Evolutionary conservation across 2,329 filamentous ascomycete species (phyloP).

Genomic region (Penicillium sp.): DNA sequence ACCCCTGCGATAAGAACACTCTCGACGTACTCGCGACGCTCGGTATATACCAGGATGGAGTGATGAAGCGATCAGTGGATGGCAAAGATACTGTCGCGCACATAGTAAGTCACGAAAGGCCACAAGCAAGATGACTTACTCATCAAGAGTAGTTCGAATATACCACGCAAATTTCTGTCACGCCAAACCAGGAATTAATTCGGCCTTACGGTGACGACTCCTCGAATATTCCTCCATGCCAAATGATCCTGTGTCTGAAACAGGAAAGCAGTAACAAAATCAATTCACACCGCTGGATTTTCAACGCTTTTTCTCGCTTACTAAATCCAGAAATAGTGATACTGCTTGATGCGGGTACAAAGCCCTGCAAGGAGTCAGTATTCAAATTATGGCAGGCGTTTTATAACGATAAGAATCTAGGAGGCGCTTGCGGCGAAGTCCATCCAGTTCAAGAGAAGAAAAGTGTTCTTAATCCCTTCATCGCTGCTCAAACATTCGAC

Average conservation of each 20-base stretch:
- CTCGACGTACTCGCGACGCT: conserved; percentile 92
- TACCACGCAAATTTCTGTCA: conserved; percentile 95
- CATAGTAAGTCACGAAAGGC: conserved; percentile 57
- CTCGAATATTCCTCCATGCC: conserved; percentile 86
- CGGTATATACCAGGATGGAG: conserved; percentile 94
- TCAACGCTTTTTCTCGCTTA: conserved; percentile 93
- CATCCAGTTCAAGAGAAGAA: conserved; percentile 91
- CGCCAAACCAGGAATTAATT: conserved; percentile 89
- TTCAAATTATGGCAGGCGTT: conserved; percentile 95
- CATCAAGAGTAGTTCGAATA: conserved; percentile 73
- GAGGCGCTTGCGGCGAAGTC: conserved; percentile 96
- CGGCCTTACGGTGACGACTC: conserved; percentile 81
- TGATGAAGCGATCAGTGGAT: conserved; percentile 96
- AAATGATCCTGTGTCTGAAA: conserved; percentile 99
- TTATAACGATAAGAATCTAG: conserved; percentile 98
- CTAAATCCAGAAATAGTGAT: conserved; percentile 97
- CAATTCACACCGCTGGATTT: conserved; percentile 97
- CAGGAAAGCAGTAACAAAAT: conserved; percentile 99
- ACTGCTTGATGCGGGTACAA: conserved; percentile 92
- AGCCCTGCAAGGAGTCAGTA: conserved; percentile 87
- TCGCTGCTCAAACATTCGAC: conserved; percentile 96
- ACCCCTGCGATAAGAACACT: conserved; percentile 92
- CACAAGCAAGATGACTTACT: not conserved
- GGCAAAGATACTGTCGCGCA: conserved; percentile 93
- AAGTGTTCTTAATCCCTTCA: conserved; percentile 89